Evolutionary conservation across 257 asterid genomes (phyloP), one percentile per base, ranked within the genome.

Genomic region (Plectranthus barbatus): DNA sequence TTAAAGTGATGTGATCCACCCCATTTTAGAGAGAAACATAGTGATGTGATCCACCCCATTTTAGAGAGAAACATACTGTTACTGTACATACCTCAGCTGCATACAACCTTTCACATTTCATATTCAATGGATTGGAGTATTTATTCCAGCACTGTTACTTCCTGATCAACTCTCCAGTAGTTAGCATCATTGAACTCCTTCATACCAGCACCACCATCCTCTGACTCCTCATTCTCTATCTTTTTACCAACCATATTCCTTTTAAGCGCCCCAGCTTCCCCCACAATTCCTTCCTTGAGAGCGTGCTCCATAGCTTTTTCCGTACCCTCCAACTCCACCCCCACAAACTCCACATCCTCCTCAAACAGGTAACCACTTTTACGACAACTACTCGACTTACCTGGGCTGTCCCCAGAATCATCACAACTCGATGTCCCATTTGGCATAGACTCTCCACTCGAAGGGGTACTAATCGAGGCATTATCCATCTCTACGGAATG

Each of bases 321-420:
- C 0, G 94, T 85, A 7, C 97, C 96, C 77, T 87, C 99, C 50
- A 85, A 52, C 78, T 90, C 97, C 29, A 85, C 96, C 8, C 97
- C 99, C 21, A 93, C 96, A 65, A 93, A 93, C 78, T 93, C 95
- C n/a, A 87, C 96, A 17, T 90, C 99, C 79, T 87, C 97, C 80
- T 93, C 97, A 50, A 93, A 89, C 73, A 93, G 72, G 26, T 94
- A 93, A 57, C 72, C 74, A 57, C 72, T 57, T 68, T 74, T 80
- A 49, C 58, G 74, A 56, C 76, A 67, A 5, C 86, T 56, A 49
- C 68, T 78, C 3, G 85, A 71, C 57, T 74, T 78, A 11, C 72
- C 62, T 19, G 83, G 73, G 60, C 72, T 58, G 10, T 51, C 81
- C 53, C 55, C 31, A 12, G 88, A 70, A 70, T 65, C 82, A 15